Percentiles rank a stretch among this genome's conserved stretches.
These are phyloP conservation scores for Ploettnerulaceae sp. DNA, from an alignment of 2,329 filamentous ascomycete genomes.

Conservation along the genomic window DNA sequence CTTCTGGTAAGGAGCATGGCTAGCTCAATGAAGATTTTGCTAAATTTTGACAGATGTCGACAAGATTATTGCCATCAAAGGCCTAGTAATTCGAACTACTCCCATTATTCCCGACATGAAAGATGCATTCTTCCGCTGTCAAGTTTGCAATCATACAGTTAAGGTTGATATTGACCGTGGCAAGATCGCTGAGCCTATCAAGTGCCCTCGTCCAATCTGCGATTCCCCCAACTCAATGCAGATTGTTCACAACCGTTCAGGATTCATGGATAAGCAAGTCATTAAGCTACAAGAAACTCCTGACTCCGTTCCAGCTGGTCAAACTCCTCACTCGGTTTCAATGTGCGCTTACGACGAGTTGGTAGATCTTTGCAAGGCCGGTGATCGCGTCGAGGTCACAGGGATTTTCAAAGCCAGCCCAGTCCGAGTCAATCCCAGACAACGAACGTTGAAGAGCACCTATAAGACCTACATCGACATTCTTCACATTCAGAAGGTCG, in stretches of 20 bases:
- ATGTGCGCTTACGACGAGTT: constrained; percentile 95
- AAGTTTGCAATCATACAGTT: constrained; percentile 85
- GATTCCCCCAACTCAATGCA: constrained; percentile 92
- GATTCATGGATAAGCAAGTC: constrained; percentile 95
- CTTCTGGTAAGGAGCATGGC: constrained; percentile 53
- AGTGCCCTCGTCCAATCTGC: constrained; percentile 79
- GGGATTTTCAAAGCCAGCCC: constrained; percentile 95
- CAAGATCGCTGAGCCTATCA: constrained; percentile 90
- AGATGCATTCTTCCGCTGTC: constrained; percentile 95
- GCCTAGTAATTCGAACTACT: constrained; percentile 90
- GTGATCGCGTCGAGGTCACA: constrained; percentile 91
- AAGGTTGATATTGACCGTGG: constrained; percentile 90
- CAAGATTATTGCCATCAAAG: constrained; percentile 90
- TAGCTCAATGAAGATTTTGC: constrained; percentile 2
- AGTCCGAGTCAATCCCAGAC: constrained; percentile 88
- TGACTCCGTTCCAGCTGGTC: constrained; percentile 87
- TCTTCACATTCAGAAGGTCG: constrained; percentile 91
- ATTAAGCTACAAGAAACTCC: constrained; percentile 98
- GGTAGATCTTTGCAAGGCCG: constrained; percentile 96
- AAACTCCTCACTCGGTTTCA: constrained; percentile 95
- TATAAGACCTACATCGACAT: constrained; percentile 99
- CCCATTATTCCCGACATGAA: constrained; percentile 99
- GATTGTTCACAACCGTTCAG: constrained; percentile 92
- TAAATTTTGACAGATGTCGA: constrained; percentile 68
- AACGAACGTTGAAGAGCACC: constrained; percentile 86